These are phyloP conservation scores for Colletotrichum filicis DNA, from an alignment of 2,329 filamentous ascomycete species.

Conservation along the genomic window DNA sequence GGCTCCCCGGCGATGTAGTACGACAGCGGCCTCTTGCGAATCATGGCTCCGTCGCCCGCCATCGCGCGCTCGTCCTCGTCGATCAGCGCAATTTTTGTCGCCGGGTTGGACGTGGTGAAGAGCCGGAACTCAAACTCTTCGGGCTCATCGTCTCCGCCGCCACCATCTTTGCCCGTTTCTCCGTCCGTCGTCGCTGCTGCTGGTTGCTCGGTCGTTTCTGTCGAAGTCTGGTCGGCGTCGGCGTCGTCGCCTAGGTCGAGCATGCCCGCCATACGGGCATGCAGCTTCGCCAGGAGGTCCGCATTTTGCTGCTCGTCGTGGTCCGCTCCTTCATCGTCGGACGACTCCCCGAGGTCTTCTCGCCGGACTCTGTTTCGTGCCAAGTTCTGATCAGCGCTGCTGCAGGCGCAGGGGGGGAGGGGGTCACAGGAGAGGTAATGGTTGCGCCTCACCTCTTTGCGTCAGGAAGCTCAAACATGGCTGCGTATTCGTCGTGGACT, in stretches of 20 bases:
- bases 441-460: constrained; percentile 58
- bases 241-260: constrained; percentile 52
- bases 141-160: constrained; percentile 39
- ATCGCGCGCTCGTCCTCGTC: constrained; percentile 49
- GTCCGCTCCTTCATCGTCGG: constrained; percentile 41
- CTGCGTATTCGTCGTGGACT: background rate
- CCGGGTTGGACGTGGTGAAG: constrained; percentile 59
- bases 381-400: background rate
- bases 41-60: constrained; percentile 49
- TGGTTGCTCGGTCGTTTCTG: constrained; percentile 19
- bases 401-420: too few relatives aligned
- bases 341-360: constrained; percentile 58
- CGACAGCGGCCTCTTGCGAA: constrained; percentile 52
- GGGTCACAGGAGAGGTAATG: background rate
- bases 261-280: constrained; percentile 59
- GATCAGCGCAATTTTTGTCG: constrained; percentile 62
- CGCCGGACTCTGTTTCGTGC: constrained; percentile 60
- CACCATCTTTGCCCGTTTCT: constrained; percentile 27
- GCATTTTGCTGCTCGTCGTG: constrained; percentile 48
- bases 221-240: constrained; percentile 13
- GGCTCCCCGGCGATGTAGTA: constrained; percentile 60
- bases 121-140: constrained; percentile 68
- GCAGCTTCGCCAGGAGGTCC: constrained; percentile 55
- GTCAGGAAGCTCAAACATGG: constrained; percentile 64
- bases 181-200: constrained; percentile 23